A percentile compares a stretch with the other conserved stretches of the same genome.
phyloP scores from a whole-genome alignment of 2,329 filamentous ascomycete genomes.

The Dactylellina parvicollis region DNA sequence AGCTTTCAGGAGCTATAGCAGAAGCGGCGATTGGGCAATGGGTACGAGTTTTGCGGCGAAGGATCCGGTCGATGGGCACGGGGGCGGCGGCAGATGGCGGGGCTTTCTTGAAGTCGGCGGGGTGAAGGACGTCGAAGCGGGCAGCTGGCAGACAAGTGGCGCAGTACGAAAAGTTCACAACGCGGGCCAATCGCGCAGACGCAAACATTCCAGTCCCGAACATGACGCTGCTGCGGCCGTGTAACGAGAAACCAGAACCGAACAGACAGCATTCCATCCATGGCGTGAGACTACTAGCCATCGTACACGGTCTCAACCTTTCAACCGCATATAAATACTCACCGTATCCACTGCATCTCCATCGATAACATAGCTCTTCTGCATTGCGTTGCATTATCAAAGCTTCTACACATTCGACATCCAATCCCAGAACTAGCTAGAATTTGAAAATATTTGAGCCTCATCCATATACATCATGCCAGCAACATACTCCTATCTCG shows the following conservation, averaged over 20 bases:
- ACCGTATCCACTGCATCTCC: background rate
- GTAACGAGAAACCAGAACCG: too few relatives aligned
- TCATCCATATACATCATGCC: slow-evolving; percentile 1
- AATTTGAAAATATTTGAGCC: background rate
- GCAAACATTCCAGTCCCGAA: too few relatives aligned
- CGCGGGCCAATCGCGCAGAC: slow-evolving; percentile 9
- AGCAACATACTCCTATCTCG: slow-evolving; percentile 50
- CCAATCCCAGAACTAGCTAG: background rate
- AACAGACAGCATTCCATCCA: too few relatives aligned
- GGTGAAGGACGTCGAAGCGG: slow-evolving; percentile 4
- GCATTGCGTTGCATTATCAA: background rate
- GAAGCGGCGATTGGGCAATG: background rate
- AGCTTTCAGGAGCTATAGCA: background rate
- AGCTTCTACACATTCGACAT: background rate
- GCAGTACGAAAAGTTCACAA: too few relatives aligned
- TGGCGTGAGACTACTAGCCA: too few relatives aligned
- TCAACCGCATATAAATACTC: slow-evolving; percentile 2
- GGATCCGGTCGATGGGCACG: background rate
- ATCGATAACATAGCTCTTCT: background rate
- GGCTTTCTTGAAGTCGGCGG: background rate
- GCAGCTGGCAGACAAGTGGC: background rate
- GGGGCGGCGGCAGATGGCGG: background rate
- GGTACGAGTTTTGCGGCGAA: background rate
- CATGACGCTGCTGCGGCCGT: too few relatives aligned
- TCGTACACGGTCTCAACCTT: too few relatives aligned